Conservation (phyloP, 2,329 filamentous ascomycete species). For the Epichloe uncinata region DNA sequence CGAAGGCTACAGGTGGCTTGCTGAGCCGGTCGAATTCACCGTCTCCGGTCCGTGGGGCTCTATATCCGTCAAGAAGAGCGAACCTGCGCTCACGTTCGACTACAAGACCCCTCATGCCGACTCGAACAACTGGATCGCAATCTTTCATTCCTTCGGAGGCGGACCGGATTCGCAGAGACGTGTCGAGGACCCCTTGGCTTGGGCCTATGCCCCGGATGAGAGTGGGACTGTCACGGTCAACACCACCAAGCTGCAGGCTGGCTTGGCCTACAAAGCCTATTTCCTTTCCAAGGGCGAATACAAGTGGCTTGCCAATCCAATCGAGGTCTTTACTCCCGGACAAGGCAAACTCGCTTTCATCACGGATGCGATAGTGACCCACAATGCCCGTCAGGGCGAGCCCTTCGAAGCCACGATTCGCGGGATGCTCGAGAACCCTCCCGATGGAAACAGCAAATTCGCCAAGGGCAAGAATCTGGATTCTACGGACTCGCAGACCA, state of each 20-base stretch:
- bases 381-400: constrained; percentile 23
- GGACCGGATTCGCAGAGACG: constrained; percentile 20
- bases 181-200: constrained; percentile 14
- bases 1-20: constrained; percentile 21
- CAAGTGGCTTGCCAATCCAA: constrained; percentile 21
- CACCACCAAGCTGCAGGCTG: constrained; percentile 12
- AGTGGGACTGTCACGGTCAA: constrained; percentile 17
- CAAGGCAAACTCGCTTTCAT: constrained; percentile 17
- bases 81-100: constrained; percentile 19
- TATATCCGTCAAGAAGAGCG: constrained; percentile 3
- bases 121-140: constrained; percentile 24
- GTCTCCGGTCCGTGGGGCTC: constrained; percentile 9
- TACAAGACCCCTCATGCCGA: constrained; percentile 19
- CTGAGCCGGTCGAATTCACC: constrained; percentile 17
- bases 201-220: constrained; percentile 19
- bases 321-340: constrained; percentile 16
- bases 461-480: constrained; percentile 11
- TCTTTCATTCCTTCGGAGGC: constrained; percentile 21
- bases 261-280: constrained; percentile 21
- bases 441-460: constrained; percentile 14
- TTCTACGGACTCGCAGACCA: constrained; percentile 5
- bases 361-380: constrained; percentile 16
- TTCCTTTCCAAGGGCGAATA: constrained; percentile 24
- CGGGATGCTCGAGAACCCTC: constrained; percentile 19
- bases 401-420: constrained; percentile 18